Base-by-base conservation (phyloP, 352 stramenopile genomes). In the Pythium dissotocum region DNA sequence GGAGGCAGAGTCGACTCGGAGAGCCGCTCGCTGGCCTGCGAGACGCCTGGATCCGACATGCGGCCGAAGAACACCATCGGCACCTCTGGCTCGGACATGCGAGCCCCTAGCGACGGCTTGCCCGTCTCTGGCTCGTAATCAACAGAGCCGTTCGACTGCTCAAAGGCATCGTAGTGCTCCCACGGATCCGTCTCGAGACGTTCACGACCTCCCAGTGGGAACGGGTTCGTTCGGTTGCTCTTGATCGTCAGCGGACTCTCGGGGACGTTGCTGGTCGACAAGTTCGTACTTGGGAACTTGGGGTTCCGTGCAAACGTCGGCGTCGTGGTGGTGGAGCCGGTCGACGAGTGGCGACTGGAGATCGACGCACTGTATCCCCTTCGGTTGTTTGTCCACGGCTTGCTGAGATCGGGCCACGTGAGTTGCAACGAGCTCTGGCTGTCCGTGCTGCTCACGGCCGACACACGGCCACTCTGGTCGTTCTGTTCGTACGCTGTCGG, bases 171-270 rank as follows among this genome's bases (percentile, higher is more conserved):
- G 61, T 86, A 87, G 33, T 76, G 72, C 68, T 91, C 83, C 76
- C 82, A 86, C 32, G 80, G 83, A 60, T 91, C 83, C 4, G 83
- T 88, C 67, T 89, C 79, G 42, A 89, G 67, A 8, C 80, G 79
- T 35, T 72, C 76, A 7, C 79, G 79, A 13, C 73, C 66, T 44
- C 75, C 48, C n/a, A 58, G 12, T 57, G 36, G 69, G 69, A 21
- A 42, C 36, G 36, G 36, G 14, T 42, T 42, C 36, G 36, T 42
- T 42, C 36, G 24, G 10, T 53, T 49, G 48, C 46, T 86, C 58
- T 18, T 82, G 61, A 91, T 80, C 4, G 73, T 80, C 32, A 91
- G 63, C 24, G 83, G 83, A 58, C 80, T 89, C 32, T 85, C 74
- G 2, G 83, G 83, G 44, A 91, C 80, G 38, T 82, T 69, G 56